Conservation (phyloP, 2,329 filamentous ascomycete species). For the Cordyceps javanica region DNA sequence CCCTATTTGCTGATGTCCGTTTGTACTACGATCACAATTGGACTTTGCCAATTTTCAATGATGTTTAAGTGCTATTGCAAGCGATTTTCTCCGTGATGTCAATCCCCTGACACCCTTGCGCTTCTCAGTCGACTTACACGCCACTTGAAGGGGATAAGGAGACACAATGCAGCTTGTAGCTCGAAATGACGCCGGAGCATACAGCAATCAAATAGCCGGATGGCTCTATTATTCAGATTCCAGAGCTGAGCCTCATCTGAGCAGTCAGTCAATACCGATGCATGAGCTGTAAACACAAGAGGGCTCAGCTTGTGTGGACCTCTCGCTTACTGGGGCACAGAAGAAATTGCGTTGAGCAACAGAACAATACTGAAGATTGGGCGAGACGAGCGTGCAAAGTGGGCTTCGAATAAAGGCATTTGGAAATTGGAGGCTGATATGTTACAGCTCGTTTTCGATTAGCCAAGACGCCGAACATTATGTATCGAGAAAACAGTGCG, state of each 20-base stretch:
- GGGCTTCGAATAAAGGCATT: constrained; percentile 1
- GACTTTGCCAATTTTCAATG: neutral
- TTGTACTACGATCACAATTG: neutral
- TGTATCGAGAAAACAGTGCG: constrained; percentile 49
- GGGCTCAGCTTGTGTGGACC: constrained; percentile 3
- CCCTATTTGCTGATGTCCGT: neutral
- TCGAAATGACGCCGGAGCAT: neutral
- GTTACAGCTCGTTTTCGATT: constrained; percentile 33
- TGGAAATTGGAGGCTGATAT: neutral
- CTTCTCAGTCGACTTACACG: constrained; percentile 4
- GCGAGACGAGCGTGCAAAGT: constrained; percentile 23
- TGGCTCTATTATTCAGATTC: constrained; percentile 4
- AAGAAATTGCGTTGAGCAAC: constrained; percentile 8
- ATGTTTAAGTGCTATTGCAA: neutral
- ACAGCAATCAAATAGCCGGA: neutral
- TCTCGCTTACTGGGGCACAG: constrained; percentile 13
- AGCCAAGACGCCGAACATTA: constrained; percentile 27
- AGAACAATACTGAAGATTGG: constrained; percentile 12
- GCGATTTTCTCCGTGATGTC: neutral
- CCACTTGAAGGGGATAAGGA: neutral
- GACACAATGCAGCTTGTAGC: constrained; percentile 1
- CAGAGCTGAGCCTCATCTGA: neutral
- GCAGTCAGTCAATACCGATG: neutral
- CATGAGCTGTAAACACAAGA: neutral
- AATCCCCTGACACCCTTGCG: neutral